Percentiles rank a stretch among this genome's conserved stretches.
These are phyloP conservation scores for Colletotrichum truncatum DNA, from an alignment of 2,329 filamentous ascomycete genomes.

Conservation along the genomic window DNA sequence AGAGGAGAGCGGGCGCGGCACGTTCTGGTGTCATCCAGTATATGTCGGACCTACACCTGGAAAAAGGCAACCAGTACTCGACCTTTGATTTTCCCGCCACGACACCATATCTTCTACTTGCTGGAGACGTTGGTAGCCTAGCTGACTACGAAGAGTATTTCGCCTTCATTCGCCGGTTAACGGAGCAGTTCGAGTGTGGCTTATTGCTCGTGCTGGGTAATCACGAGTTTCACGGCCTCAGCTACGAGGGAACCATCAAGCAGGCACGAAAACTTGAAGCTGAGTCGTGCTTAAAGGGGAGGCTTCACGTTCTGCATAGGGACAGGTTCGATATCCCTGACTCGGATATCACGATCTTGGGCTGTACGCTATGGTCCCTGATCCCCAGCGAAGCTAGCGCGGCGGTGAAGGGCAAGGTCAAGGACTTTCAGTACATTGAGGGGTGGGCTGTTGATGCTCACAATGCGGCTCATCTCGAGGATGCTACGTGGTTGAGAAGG, in stretches of 20 bases:
- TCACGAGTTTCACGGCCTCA: constrained; percentile 61
- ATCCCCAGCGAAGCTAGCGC: constrained; percentile 50
- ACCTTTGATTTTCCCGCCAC: constrained; percentile 49
- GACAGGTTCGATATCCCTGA: constrained; percentile 48
- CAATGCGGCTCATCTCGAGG: constrained; percentile 55
- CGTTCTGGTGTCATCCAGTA: constrained; percentile 42
- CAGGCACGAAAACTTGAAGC: constrained; percentile 45
- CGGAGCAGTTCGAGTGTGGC: constrained; percentile 47
- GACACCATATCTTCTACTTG: constrained; percentile 54
- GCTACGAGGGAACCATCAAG: constrained; percentile 46
- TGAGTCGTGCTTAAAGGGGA: constrained; percentile 47
- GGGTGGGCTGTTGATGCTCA: constrained; percentile 60
- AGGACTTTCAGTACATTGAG: constrained; percentile 63
- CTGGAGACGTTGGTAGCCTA: constrained; percentile 60
- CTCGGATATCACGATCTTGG: constrained; percentile 59
- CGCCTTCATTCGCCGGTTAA: constrained; percentile 52
- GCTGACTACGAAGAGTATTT: constrained; percentile 55
- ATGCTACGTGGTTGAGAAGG: constrained; percentile 57
- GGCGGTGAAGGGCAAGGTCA: constrained; percentile 53
- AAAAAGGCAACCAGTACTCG: constrained; percentile 53
- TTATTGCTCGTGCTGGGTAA: constrained; percentile 62
- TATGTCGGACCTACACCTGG: constrained; percentile 61
- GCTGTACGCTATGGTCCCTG: constrained; percentile 66
- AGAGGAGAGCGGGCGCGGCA: too few relatives aligned
- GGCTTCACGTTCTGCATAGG: constrained; percentile 54